These are phyloP conservation scores for Eremochloa ophiuroides DNA, from an alignment of 176 grass and related monocot genomes.

Conservation along the genomic window DNA sequence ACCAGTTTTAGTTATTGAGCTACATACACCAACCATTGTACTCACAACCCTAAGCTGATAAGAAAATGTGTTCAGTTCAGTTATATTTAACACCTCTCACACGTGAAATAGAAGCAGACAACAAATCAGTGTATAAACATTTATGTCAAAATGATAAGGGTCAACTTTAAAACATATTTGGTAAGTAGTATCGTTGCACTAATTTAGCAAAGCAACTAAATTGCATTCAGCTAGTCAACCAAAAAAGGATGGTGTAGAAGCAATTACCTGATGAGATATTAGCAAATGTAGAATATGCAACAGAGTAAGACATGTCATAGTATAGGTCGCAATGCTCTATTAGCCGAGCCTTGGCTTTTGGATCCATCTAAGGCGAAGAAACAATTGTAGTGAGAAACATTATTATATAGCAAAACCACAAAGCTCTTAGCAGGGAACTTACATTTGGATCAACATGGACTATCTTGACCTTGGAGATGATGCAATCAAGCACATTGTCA, in stretches of 20 bases:
- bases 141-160: no score
- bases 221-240: not conserved
- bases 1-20: not conserved
- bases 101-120: no score
- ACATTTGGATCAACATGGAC: slow-evolving; percentile 64
- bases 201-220: not conserved
- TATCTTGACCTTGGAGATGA: slow-evolving; percentile 64
- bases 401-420: not conserved
- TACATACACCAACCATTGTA: not conserved
- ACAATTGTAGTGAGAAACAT: not conserved
- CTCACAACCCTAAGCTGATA: no score
- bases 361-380: slow-evolving; percentile 40
- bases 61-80: no score
- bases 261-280: slow-evolving; percentile 64
- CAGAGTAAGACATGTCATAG: slow-evolving; percentile 79
- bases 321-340: slow-evolving; percentile 57
- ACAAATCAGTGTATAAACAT: no score
- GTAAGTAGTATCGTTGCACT: no score
- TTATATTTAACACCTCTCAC: no score
- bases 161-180: no score
- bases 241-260: not conserved
- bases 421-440: not conserved
- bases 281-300: slow-evolving; percentile 72
- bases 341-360: slow-evolving; percentile 24
- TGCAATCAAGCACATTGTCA: slow-evolving; percentile 72